A percentile compares a stretch with the other conserved stretches of the same genome.
These are phyloP conservation scores for Lactifluus subvellereus DNA, from an alignment of 768 basidiomycete species.

Conservation along the genomic window DNA sequence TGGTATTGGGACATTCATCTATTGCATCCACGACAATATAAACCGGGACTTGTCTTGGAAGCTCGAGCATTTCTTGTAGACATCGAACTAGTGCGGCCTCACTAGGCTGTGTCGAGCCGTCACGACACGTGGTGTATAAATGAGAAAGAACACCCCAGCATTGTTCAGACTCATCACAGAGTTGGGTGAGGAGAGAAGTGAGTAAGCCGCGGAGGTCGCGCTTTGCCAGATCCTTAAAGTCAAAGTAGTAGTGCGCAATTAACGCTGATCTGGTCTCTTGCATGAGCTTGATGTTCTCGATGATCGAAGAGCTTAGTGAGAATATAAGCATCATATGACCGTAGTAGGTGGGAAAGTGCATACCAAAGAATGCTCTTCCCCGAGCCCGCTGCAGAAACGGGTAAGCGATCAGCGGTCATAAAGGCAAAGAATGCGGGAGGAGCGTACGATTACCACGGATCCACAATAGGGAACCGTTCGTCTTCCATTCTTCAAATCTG, in stretches of 20 bases:
- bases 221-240: background rate
- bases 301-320: background rate
- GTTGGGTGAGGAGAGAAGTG: background rate
- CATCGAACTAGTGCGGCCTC: background rate
- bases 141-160: background rate
- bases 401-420: background rate
- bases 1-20: background rate
- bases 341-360: background rate
- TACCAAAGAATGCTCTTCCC: slow-evolving; percentile 11
- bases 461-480: background rate
- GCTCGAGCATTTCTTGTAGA: background rate
- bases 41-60: background rate
- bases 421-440: too few species aligned
- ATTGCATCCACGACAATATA: background rate
- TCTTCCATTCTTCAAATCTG: background rate
- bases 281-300: background rate
- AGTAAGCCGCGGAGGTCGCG: background rate
- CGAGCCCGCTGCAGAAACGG: background rate
- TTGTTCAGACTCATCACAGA: background rate
- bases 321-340: background rate
- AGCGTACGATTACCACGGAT: slow-evolving; percentile 7
- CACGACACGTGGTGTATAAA: background rate
- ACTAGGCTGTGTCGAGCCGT: background rate
- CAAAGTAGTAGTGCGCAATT: background rate
- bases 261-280: background rate